Base-by-base conservation (phyloP, 495 filamentous ascomycete genomes). In the Friedmanniomyces simplex region DNA sequence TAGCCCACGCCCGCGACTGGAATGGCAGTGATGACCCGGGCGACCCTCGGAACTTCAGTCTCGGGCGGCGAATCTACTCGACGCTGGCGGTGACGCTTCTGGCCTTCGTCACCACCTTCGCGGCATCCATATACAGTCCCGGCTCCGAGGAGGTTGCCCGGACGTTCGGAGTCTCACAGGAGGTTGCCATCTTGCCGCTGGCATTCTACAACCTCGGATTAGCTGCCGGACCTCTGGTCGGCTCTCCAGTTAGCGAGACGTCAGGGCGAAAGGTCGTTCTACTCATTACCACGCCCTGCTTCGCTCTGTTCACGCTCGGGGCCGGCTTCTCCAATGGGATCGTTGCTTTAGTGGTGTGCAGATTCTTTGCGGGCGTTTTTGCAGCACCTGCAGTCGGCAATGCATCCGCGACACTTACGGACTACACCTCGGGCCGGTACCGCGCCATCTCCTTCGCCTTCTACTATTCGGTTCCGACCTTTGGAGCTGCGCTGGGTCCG, bases 361-460 rank as follows among this genome's bases (percentile, higher is more conserved):
- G 66, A 28, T 65, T 67, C 53, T 63, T 69, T 46, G 64, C 64
- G 3, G 67, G 67, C 7, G 34, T 65, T 34, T 63, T 64, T 46
- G 67, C 63, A 14, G 59, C 62, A 18, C 74, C 74, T 11, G 69
- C 66, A 24, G 60, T 77, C 4, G 72, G 73, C 24, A 59, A 75
- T 50, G 73, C 73, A 24, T 71, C 73, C 47, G 74, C 74, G 16
- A 77, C 74, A 34, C 72, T 75, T 57, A 73, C 73, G 42, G 74
- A 77, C 52, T 68, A 74, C 6, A 75, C 73, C 63, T 61, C 66
- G 58, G 69, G 43, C 25, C 66, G 42, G 47, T 59, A 48, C 69
- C 69, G 18, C 66, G 70, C 41, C 64, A 68, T 13, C 69, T 71
- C 61, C 67, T 73, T 60, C 59, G 68, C 16, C 63, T 73, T 61